Base-by-base conservation (phyloP, 2,329 filamentous ascomycete species). In the Dissoconium aciculare region DNA sequence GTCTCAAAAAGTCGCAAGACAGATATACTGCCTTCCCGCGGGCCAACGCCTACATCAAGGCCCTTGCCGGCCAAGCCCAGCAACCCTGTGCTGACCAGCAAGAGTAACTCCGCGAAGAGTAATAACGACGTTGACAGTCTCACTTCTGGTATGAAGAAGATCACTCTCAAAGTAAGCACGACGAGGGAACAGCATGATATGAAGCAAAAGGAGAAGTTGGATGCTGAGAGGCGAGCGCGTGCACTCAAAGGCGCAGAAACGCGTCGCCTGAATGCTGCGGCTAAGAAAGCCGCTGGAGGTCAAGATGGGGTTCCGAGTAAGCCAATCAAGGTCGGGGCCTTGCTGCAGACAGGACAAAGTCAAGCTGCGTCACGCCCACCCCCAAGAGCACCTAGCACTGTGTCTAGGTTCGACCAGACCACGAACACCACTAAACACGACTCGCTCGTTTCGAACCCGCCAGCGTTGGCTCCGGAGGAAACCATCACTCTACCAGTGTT, bases 121-220 rank as follows among this genome's bases (percentile, higher is more conserved):
- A 23, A 49, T 31, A 45, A 54, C 11, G 58, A 62, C 17, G 46
- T 72, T 26, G 67, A 72, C 26, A 55, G 54, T 11, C 49, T 73
- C 15, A 57, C 66, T 1, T 57, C 60, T 3, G 66, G 65, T 3
- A 49, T 74, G 37, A 67, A 67, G 44, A 65, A 64, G 15, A 66
- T 75, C 32, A 73, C 69, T 13, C 46, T 76, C 28, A 72, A 70
- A 38, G 56, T 74, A 30, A 41, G 37, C 23, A 67, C 67, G 0
- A 59, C 66, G 0, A 62, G 62, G 13, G 68, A 73, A 43, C 68
- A 73, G 43, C 59, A 72, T 36, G 65, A 69, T 27, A 45, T 45
- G 3, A 50, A 46, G 32, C 38, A 46, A 24, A 46, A 40, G 28
- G 52, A 53, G 15, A 59, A 58, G 5, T 53, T 64, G 13, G 63